Evolutionary conservation across 1,284 basidiomycete species (phyloP).

Genomic region (Wallemia hederae): DNA sequence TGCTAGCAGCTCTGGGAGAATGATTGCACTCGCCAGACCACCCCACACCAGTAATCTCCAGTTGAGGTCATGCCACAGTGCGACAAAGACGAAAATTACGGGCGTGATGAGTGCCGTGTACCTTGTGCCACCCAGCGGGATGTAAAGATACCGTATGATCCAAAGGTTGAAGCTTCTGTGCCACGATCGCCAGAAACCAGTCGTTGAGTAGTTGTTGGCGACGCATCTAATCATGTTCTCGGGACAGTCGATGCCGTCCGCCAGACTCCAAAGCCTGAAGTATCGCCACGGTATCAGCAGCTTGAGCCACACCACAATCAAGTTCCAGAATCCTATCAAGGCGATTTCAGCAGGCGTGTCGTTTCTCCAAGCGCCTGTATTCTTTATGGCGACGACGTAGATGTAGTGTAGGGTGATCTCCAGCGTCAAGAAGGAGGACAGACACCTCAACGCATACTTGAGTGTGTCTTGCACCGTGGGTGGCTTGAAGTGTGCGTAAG

Average conservation of each 20-base stretch:
- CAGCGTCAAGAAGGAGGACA: slow-evolving; percentile 47
- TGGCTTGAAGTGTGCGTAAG: slow-evolving; percentile 14
- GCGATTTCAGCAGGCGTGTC: slow-evolving; percentile 49
- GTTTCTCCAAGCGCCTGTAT: slow-evolving; percentile 35
- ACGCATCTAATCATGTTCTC: slow-evolving; percentile 98
- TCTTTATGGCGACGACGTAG: slow-evolving; percentile 93
- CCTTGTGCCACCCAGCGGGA: slow-evolving; percentile 54
- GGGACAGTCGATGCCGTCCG: slow-evolving; percentile 69
- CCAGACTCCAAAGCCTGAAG: slow-evolving; percentile 79
- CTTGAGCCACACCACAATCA: slow-evolving; percentile 90
- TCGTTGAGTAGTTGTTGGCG: slow-evolving; percentile 85
- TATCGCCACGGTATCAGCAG: slow-evolving; percentile 88
- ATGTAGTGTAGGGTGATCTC: slow-evolving; percentile 78
- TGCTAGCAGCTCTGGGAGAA: slow-evolving; percentile 54
- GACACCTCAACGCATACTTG: slow-evolving; percentile 41
- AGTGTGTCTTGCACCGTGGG: slow-evolving; percentile 13
- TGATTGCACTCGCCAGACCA: slow-evolving; percentile 75
- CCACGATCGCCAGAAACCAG: slow-evolving; percentile 91
- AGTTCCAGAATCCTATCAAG: slow-evolving; percentile 93
- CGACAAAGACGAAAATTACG: slow-evolving; percentile 89
- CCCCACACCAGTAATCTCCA: slow-evolving; percentile 80
- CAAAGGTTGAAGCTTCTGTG: slow-evolving; percentile 90
- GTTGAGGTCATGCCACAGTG: slow-evolving; percentile 86
- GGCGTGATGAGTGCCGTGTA: slow-evolving; percentile 36
- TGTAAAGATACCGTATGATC: slow-evolving; percentile 85